A percentile compares a stretch with the other conserved stretches of the same genome.
phyloP scores from a whole-genome alignment of 2,329 filamentous ascomycete species.

The Dryadomyces quercivorus region DNA sequence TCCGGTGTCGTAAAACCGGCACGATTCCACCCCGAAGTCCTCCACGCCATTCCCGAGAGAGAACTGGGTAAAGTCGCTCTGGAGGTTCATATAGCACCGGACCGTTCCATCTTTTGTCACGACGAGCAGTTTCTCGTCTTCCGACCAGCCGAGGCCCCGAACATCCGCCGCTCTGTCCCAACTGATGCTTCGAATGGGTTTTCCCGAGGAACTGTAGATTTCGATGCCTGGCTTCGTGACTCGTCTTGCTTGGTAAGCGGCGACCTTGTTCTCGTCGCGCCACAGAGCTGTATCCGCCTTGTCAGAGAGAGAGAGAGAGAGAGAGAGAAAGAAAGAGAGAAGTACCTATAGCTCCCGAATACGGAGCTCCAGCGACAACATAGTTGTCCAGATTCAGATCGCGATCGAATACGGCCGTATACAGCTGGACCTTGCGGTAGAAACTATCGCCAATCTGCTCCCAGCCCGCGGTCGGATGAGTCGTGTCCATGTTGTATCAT shows the following conservation, averaged over 20 bases:
- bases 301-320: neutral
- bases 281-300: constrained; percentile 56
- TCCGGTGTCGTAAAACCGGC: constrained; percentile 83
- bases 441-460: constrained; percentile 86
- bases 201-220: constrained; percentile 86
- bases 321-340: neutral
- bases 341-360: constrained; percentile 82
- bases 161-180: constrained; percentile 80
- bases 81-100: constrained; percentile 79
- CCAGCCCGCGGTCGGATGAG: constrained; percentile 76
- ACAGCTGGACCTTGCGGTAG: constrained; percentile 90
- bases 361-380: constrained; percentile 80
- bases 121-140: constrained; percentile 83
- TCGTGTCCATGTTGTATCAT: constrained; percentile 35
- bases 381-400: constrained; percentile 94
- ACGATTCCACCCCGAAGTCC: constrained; percentile 75
- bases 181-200: constrained; percentile 70
- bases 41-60: constrained; percentile 83
- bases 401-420: constrained; percentile 84
- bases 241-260: constrained; percentile 61
- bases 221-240: constrained; percentile 76
- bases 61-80: constrained; percentile 91
- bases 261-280: constrained; percentile 76
- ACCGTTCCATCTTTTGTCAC: constrained; percentile 85
- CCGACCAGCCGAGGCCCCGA: constrained; percentile 87